Base-by-base conservation (phyloP, 2,329 filamentous ascomycete species). In the Monilinia laxa region DNA sequence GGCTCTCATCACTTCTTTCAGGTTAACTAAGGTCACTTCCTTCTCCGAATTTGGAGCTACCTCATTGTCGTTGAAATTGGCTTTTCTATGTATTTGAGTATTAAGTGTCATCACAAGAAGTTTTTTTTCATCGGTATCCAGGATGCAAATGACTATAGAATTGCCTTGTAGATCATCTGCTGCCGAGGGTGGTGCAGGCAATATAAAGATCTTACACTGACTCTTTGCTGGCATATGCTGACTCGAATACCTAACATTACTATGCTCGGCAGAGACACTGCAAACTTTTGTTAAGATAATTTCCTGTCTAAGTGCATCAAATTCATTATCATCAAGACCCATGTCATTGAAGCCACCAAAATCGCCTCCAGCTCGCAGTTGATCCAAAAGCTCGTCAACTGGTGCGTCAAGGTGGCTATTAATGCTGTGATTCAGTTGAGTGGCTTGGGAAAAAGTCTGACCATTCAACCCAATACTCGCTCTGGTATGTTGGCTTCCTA, bases 281-380 rank as follows among this genome's bases (percentile, higher is more conserved):
- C 90, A 87, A 38, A 94, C 84, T 72, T 89, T 91, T 20, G 84
- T 85, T 60, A 93, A 83, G 14, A 90, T 77, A n/a, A 93, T 83
- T 75, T 93, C 90, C 67, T 89, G 87, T 20, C 87, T 83, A 11
- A 93, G 79, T 0, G 89, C 88, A 67, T 91, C 89, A 68, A 90
- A 86, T 68, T 87, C 85, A n/a, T 87, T 84, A 73, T 91, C 89
- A 64, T 90, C 87, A 28, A 92, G 80, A 1, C 86, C 89, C 85
- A 91, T 90, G 68, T 83, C 90, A 72, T 89, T 84, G 65, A 92
- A 87, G 0, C 87, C 88, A 70, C 91, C 88, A 68, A 87, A 85
- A 66, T 89, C 83, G 14, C 83, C 84, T 20, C 85, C 83, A 25
- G 83, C 82, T 54, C 86, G 84, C 20, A 90, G 78, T 68, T 90